Base-by-base conservation (phyloP, 176 grass and related monocot genomes). In the Metroxylon sagu region DNA sequence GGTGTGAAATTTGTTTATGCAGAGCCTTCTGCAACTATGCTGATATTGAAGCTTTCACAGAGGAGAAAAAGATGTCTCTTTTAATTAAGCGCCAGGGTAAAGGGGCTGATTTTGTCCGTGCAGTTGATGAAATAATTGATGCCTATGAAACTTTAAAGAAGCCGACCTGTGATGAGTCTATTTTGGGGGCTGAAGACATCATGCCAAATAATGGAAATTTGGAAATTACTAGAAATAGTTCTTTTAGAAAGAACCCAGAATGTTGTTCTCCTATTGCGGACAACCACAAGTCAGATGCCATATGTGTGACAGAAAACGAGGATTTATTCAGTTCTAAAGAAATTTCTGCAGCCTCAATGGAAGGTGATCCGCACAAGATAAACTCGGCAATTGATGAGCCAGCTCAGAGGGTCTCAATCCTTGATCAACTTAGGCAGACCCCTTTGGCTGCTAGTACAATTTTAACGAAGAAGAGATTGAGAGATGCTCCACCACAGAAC, bases 21-120 rank as follows among this genome's bases (percentile, higher is more conserved):
- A 97, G 93, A 64, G 93, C 70, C 29, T 97, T 97, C 57, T 97
- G 93, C 71, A 88, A 85, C 60, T 97, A 91, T 83, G 74, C 84
- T 73, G 93, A 97, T 61, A 75, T 97, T 63, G 84, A 91, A 79
- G 84, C 84, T 70, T 97, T 97, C 76, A 91, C 93, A 3, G 93
- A 97, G 71, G 93, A 97, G 75, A 97, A 91, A 82, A 97, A 88
- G 82, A 97, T 76, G 80, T 73, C 73, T 59, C 75, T 97, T 67
- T 82, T 91, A 60, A 62, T 74, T 65, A 97, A 91, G 50, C 62
- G 81, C 54, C 84, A 97, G 26, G 87, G 93, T 27, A 97, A 83
- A 85, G 93, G 87, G 39, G 83, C 93, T 61, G 84, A 97, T 82
- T 97, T 97, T 91, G 81, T 88, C 19, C 76, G 84, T 63, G 93